phyloP scores from a whole-genome alignment of 768 basidiomycete species.

The Rhizopogon roseolus region DNA sequence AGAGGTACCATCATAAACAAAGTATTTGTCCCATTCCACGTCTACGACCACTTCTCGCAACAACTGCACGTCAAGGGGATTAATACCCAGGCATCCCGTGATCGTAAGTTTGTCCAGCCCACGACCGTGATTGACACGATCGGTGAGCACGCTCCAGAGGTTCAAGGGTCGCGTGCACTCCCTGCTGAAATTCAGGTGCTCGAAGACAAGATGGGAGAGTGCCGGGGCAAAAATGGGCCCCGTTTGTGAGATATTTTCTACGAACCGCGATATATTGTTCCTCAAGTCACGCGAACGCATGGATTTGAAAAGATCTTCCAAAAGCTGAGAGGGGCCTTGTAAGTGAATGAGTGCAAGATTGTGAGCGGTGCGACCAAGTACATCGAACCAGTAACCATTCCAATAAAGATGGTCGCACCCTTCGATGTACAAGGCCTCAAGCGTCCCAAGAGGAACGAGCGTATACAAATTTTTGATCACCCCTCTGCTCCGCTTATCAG shows the following conservation, averaged over 20 bases:
- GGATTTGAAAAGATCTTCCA: background rate
- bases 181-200: background rate
- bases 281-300: background rate
- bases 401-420: background rate
- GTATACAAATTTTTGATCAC: background rate
- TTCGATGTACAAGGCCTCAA: background rate
- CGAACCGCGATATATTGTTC: background rate
- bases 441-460: background rate
- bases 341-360: background rate
- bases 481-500: background rate
- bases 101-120: background rate
- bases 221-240: background rate
- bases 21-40: background rate
- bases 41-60: slow-evolving; percentile 2
- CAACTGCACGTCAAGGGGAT: background rate
- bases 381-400: background rate
- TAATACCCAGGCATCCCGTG: background rate
- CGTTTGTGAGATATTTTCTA: background rate
- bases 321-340: background rate
- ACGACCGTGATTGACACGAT: slow-evolving; percentile 1
- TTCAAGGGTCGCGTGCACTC: background rate
- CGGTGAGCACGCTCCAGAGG: background rate
- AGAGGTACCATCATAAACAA: background rate
- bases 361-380: background rate
- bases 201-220: background rate